A percentile compares a stretch with the other conserved stretches of the same genome.
phyloP scores from a whole-genome alignment of 2,329 filamentous ascomycete species.

The Lasiodiplodia gonubiensis region DNA sequence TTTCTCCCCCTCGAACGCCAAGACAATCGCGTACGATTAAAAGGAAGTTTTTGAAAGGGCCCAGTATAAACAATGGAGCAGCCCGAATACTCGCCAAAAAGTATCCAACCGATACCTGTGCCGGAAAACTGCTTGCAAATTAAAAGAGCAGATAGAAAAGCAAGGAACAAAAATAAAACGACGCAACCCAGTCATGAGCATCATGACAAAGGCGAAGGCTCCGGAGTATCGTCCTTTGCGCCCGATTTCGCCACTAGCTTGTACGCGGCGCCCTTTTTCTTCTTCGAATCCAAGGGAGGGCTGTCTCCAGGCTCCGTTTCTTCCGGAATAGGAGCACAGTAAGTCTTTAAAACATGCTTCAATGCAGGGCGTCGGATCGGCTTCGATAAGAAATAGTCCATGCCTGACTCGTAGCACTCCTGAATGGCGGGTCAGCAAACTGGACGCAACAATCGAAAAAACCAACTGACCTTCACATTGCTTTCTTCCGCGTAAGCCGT shows the following conservation, averaged over 20 bases:
- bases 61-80: neutral
- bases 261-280: neutral
- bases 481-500: constrained; percentile 91
- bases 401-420: constrained; percentile 77
- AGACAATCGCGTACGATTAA: neutral
- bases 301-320: constrained; percentile 51
- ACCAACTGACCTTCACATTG: constrained; percentile 75
- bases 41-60: neutral
- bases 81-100: neutral
- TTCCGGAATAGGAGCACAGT: constrained; percentile 81
- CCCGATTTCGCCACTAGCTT: neutral
- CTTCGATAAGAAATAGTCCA: constrained; percentile 85
- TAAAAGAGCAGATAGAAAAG: neutral
- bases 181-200: neutral
- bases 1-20: neutral
- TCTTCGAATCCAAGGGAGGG: constrained; percentile 6
- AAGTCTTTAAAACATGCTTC: constrained; percentile 81
- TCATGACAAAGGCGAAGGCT: constrained; percentile 12
- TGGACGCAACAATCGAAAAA: constrained; percentile 25
- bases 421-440: constrained; percentile 33
- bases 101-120: too few species aligned
- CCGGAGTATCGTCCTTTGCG: neutral
- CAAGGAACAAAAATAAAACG: neutral
- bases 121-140: neutral
- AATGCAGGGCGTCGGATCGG: constrained; percentile 81